phyloP scores from a whole-genome alignment of 805 yeast genomes.

The Candida patagonica region DNA sequence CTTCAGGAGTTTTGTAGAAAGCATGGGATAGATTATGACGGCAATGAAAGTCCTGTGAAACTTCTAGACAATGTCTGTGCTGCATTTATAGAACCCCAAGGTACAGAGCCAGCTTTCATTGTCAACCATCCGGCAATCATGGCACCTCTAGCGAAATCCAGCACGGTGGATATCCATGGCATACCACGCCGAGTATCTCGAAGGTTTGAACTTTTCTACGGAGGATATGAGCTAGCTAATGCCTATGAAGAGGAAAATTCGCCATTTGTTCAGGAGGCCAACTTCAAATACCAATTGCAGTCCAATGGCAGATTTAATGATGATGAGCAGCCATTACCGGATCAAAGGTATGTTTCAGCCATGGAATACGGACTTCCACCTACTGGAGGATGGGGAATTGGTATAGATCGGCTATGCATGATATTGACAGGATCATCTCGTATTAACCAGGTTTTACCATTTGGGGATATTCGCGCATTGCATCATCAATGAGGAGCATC shows the following conservation, averaged over 20 bases:
- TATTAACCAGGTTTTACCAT: slow-evolving; percentile 33
- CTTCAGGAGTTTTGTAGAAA: slow-evolving; percentile 34
- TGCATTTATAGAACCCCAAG: slow-evolving; percentile 54
- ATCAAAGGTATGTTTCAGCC: slow-evolving; percentile 55
- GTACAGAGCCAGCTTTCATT: slow-evolving; percentile 60
- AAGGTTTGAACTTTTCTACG: slow-evolving; percentile 77
- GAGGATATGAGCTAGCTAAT: slow-evolving; percentile 74
- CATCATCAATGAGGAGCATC: slow-evolving; percentile 18
- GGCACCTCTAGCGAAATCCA: slow-evolving; percentile 83
- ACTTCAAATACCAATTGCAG: slow-evolving; percentile 47
- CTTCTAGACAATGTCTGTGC: slow-evolving; percentile 58
- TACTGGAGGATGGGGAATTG: slow-evolving; percentile 97
- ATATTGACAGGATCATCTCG: slow-evolving; percentile 52
- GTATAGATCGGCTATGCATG: slow-evolving; percentile 85
- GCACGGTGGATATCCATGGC: slow-evolving; percentile 18
- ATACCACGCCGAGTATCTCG: slow-evolving; percentile 38
- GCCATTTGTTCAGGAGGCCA: slow-evolving; percentile 59
- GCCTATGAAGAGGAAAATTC: slow-evolving; percentile 96
- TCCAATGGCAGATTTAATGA: slow-evolving; percentile 32
- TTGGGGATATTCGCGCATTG: slow-evolving; percentile 18
- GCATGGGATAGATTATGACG: slow-evolving; percentile 27
- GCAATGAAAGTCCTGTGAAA: slow-evolving; percentile 37
- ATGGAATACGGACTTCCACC: slow-evolving; percentile 97
- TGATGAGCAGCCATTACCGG: slow-evolving; percentile 59
- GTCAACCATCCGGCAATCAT: slow-evolving; percentile 74